Base-by-base conservation (phyloP, 2,329 filamentous ascomycete species). In the Colletotrichum sp. region DNA sequence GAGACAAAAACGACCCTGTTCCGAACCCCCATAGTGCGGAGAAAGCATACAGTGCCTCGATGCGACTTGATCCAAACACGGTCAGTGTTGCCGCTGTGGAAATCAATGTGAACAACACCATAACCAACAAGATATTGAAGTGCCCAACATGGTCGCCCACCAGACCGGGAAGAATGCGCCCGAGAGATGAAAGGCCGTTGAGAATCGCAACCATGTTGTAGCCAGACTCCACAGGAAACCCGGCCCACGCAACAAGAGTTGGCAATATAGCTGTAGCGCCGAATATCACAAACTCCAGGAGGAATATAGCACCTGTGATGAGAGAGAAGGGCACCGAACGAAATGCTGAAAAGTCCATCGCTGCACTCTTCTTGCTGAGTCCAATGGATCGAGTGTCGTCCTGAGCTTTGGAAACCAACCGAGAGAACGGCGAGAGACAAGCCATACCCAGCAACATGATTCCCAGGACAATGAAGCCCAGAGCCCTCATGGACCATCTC, bases 261-360 rank as follows among this genome's bases (percentile, higher is more conserved):
- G 88, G 88, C 1, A 89, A 79, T 16, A 89, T 83, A 3, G 86
- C 86, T 2, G 86, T 84, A 28, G 86, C 85, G 26, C 87, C 87
- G 59, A 89, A 89, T 24, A 89, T 85, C 59, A 86, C 86, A 64
- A 89, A 87, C 70, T 90, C 88, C 32, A 89, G 85, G 21, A 85
- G 82, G 74, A 89, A 88, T 13, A 89, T 83, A 1, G 84, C 84
- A 6, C 84, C 78, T 0, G 86, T 84, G 7, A 89, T 79, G 49
- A 89, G 84, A 5, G 81, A 85, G 24, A 89, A 86, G 0, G 86
- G 82, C 3, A 83, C 81, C 6, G 85, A 85, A 3, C 79, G 80
- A 76, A 89, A 88, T 1, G 87, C 84, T 0, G 78, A 75, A 28
- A 88, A 80, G 67, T 88, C 87, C 28, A 89, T 78, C 8, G 81